Evolutionary conservation across 805 yeast species (phyloP).

Genomic region (Saccharomyces mikatae): DNA sequence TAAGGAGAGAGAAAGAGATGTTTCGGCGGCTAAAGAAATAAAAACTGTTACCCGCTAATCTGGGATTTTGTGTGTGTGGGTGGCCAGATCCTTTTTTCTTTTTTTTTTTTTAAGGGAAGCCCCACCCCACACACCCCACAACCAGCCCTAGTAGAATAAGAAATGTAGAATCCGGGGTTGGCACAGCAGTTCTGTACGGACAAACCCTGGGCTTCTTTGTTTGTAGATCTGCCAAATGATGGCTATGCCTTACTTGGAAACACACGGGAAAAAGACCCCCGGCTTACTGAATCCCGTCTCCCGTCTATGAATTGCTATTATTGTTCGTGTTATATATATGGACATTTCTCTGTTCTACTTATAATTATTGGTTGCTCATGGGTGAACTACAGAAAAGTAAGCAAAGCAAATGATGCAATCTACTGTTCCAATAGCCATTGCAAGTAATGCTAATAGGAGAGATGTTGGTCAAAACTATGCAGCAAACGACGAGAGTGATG

Average conservation of each 20-base stretch:
- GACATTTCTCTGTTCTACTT: background rate
- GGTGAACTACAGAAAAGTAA: background rate
- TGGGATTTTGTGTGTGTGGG: background rate
- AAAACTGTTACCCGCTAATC: background rate
- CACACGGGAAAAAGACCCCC: background rate
- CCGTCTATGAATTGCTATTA: background rate
- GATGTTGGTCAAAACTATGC: background rate
- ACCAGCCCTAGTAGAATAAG: background rate
- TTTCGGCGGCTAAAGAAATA: background rate
- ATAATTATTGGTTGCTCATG: background rate
- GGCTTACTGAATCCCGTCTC: background rate
- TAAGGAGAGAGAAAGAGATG: background rate
- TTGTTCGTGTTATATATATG: background rate
- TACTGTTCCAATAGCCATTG: background rate
- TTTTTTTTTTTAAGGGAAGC: background rate
- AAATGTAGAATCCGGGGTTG: background rate
- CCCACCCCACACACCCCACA: background rate
- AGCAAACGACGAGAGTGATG: background rate
- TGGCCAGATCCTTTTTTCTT: background rate
- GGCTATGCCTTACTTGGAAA: background rate
- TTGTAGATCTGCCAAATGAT: background rate
- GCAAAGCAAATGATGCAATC: background rate
- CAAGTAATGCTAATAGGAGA: background rate
- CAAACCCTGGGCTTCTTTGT: background rate
- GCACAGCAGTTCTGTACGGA: background rate